Base-by-base conservation (phyloP, 2,329 filamentous ascomycete genomes). In the Parascedosporium putredinis region DNA sequence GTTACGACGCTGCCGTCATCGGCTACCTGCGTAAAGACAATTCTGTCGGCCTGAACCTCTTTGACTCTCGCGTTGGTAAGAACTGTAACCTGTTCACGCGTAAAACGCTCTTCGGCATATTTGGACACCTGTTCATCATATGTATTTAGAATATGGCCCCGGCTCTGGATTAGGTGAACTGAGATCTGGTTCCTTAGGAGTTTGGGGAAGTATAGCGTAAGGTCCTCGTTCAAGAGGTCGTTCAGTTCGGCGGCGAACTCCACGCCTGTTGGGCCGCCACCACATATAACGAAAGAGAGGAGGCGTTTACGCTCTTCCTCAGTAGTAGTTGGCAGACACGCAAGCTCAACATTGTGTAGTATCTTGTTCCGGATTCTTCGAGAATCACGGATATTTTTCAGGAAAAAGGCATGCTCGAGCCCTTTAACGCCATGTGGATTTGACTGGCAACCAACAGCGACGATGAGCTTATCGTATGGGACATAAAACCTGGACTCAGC, bases 161-260 rank as follows among this genome's bases (percentile, higher is more conserved):
- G 81, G 59, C 88, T 95, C 63, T 98, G 93, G 54, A 98, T 96
- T 44, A 98, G 76, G 62, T 98, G 94, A 1, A 98, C 91, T 0
- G 93, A 97, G 45, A 98, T 95, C 64, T 98, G 89, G 62, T 97
- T 97, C 54, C 93, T 82, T n/a, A 98, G 69, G 25, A 98, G 80
- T 54, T 83, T 83, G 2, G 93, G 93, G 65, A 95, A 98, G 58
- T 86, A 81, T 48, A 76, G 74, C 40, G 83, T 83, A 40, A 98
- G 68, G 62, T 98, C 93, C 64, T 98, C 94, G 61, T 98, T 98
- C 14, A 98, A 75, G 65, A 98, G 83, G 65, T 98, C 93, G 64
- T 86, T 97, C 5, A 98, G 76, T 64, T 98, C 93, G 5, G 93
- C 93, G 1, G 94, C 94, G 59, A 98, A 98, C 64, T 98, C 93